Evolutionary conservation across 1,139 yeast species (phyloP).

Genomic region (Candida gigantensis): DNA sequence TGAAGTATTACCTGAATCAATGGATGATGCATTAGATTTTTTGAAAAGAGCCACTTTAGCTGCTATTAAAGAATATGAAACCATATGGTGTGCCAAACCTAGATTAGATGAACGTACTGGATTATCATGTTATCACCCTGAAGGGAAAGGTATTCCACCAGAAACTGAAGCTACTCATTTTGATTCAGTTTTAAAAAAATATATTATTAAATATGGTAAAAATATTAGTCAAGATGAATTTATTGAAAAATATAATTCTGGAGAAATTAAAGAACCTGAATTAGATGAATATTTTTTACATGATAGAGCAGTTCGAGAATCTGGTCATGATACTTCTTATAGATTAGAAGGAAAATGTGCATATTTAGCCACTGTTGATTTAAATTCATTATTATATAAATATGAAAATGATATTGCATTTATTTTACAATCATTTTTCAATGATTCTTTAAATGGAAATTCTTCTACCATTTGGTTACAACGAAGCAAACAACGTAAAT

Average conservation of each 20-base stretch:
- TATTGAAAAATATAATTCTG: constrained; percentile 66
- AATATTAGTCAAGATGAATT: constrained; percentile 71
- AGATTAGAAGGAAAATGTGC: constrained; percentile 91
- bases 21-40: constrained; percentile 52
- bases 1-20: constrained; percentile 37
- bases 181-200: constrained; percentile 68
- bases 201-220: constrained; percentile 56
- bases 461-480: constrained; percentile 59
- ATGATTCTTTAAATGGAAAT: constrained; percentile 43
- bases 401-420: constrained; percentile 84
- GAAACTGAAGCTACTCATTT: constrained; percentile 95
- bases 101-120: constrained; percentile 77
- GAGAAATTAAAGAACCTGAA: constrained; percentile 67
- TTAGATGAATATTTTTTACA: constrained; percentile 88
- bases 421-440: constrained; percentile 58
- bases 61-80: constrained; percentile 82
- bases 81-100: constrained; percentile 79
- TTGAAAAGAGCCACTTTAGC: constrained; percentile 67
- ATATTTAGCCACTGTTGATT: constrained; percentile 84
- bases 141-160: constrained; percentile 90
- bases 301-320: constrained; percentile 94
- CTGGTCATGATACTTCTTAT: constrained; percentile 95
- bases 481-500: constrained; percentile 56
- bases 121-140: constrained; percentile 87
- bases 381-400: constrained; percentile 83